phyloP scores from a whole-genome alignment of 2,329 filamentous ascomycete species.

The Cercospora canescens region DNA sequence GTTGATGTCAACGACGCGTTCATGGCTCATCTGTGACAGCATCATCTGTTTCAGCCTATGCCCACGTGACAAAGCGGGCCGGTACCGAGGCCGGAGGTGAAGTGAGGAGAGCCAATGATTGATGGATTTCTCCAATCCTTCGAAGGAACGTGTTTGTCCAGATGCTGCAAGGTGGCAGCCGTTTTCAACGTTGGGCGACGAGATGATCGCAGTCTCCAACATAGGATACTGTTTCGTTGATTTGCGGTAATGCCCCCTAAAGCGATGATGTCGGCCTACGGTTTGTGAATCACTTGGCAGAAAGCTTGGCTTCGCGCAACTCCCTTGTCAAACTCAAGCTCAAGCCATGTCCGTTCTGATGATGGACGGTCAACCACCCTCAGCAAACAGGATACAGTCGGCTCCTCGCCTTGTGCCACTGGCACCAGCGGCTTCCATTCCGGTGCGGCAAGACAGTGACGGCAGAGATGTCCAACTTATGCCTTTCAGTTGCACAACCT shows the following conservation, averaged over 20 bases:
- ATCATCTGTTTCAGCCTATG: not conserved
- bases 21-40: not conserved
- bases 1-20: conserved; percentile 14
- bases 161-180: not conserved
- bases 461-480: conserved; percentile 23
- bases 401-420: conserved; percentile 18
- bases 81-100: not conserved
- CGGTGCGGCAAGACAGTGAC: conserved; percentile 7
- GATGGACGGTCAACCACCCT: conserved; percentile 1
- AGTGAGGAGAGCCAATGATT: not conserved
- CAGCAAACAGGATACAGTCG: not conserved
- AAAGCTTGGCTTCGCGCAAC: not conserved
- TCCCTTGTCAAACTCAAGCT: not conserved
- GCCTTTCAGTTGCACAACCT: conserved; percentile 36
- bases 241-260: not conserved
- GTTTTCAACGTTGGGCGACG: not conserved
- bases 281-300: not conserved
- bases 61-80: not conserved
- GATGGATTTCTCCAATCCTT: not conserved
- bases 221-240: not conserved
- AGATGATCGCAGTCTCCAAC: not conserved
- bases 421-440: conserved; percentile 18
- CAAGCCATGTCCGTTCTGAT: not conserved
- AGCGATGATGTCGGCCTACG: not conserved
- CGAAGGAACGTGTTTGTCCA: not conserved